These are phyloP conservation scores for Microcyclosporella mali DNA, from an alignment of 2,329 filamentous ascomycete genomes.

Conservation along the genomic window DNA sequence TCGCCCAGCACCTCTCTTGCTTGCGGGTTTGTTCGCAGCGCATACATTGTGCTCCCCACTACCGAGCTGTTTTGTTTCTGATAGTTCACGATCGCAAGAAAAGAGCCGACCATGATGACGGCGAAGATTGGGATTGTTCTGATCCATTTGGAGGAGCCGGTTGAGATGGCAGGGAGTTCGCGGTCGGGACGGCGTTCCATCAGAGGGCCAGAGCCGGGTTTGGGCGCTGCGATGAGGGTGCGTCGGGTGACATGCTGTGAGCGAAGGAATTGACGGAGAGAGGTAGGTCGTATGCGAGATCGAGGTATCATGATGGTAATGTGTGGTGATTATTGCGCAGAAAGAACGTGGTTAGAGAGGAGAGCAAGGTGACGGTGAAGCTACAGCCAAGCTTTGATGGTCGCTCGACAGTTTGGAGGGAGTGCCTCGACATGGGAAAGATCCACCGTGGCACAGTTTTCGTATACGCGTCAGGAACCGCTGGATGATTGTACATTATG, in stretches of 20 bases:
- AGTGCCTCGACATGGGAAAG: too few relatives aligned
- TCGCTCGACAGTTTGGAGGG: too few relatives aligned
- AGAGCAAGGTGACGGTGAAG: background rate
- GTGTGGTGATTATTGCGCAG: background rate
- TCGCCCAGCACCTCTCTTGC: constrained; percentile 78
- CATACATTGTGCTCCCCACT: constrained; percentile 82
- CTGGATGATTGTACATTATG: too few relatives aligned
- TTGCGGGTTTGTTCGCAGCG: constrained; percentile 69
- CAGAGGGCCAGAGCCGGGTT: constrained; percentile 46
- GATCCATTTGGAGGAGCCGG: constrained; percentile 26
- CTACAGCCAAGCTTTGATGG: background rate
- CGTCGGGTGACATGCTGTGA: constrained; percentile 25
- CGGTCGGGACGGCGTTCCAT: constrained; percentile 49
- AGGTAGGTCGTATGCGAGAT: constrained; percentile 15
- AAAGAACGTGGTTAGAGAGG: constrained; percentile 1
- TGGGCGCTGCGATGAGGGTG: constrained; percentile 46
- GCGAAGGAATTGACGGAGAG: constrained; percentile 6
- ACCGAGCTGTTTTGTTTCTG: constrained; percentile 84
- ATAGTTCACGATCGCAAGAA: constrained; percentile 96
- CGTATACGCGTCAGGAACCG: too few relatives aligned
- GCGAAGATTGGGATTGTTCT: constrained; percentile 77
- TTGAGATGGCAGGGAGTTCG: constrained; percentile 43
- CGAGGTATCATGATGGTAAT: constrained; percentile 21
- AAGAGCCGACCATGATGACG: constrained; percentile 61
- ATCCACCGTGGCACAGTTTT: too few relatives aligned